Base-by-base conservation (phyloP, 148 eudicot species). In the Nepenthes gracilis region DNA sequence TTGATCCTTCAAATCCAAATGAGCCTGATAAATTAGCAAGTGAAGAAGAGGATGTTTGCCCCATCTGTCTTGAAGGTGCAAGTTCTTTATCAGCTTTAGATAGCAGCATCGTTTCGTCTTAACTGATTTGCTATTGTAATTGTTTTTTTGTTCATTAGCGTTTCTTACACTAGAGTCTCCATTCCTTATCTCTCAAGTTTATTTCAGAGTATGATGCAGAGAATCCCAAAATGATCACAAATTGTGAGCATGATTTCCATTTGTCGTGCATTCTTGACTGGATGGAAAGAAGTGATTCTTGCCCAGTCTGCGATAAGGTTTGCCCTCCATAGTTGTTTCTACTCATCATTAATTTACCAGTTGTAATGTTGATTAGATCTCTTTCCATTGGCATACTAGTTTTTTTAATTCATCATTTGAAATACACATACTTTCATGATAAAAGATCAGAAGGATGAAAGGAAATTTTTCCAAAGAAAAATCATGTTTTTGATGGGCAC, bases 261-360 rank as follows among this genome's bases (percentile, higher is more conserved):
- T 78, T 91, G 52, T 87, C 97, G 34, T 91, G 96, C 81, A 85
- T 91, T 50, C 90, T 87, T 55, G 97, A 91, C 69, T 91, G 97
- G 97, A 87, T 87, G 97, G 97, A 87, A 72, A 83, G 97, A 85
- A 91, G 97, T 72, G 81, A 83, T 78, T 79, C 80, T 33, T 87
- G 97, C 60, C 97, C 97, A 55, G 88, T 91, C 14, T 87, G 97
- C 55, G 72, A 87, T 74, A 83, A 87, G 97, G 97, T 91, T 43
- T 64, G 81, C 47, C 33, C 55, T 54, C 2, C 59, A 33, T 15
- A 34, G 15, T 48, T 38, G 13, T 47, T 33, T 35, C 23, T 64
- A 36, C 40, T 37, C n/a, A 45, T 34, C 11, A 32, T 36, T 66
- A 1, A 12, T 35, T 50, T 53, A 40, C 12, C 10, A 38, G 37